phyloP scores from a whole-genome alignment of 148 eudicot species.

The Rhododendron ferrugineum region DNA sequence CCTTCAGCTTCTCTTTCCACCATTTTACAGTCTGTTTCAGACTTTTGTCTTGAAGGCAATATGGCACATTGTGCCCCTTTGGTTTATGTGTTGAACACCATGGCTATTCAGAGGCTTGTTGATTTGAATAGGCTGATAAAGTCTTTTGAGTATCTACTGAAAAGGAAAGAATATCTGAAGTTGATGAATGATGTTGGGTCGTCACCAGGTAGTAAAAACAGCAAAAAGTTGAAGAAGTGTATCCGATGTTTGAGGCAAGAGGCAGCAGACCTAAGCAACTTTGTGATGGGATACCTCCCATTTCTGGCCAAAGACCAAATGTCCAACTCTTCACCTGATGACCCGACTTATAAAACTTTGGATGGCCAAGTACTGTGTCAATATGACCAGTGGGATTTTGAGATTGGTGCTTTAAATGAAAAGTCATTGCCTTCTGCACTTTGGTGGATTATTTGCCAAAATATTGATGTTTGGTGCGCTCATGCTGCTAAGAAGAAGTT shows the following conservation, averaged over 20 bases:
- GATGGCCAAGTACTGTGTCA: slow-evolving; percentile 13
- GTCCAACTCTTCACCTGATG: slow-evolving; percentile 17
- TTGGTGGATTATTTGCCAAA: slow-evolving; percentile 78
- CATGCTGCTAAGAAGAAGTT: slow-evolving; percentile 62
- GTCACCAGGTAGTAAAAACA: slow-evolving; percentile 25
- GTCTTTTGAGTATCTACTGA: slow-evolving; percentile 49
- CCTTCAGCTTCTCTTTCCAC: slow-evolving; percentile 62
- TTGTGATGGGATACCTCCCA: slow-evolving; percentile 42
- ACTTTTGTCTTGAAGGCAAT: slow-evolving; percentile 30
- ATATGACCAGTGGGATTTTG: slow-evolving; percentile 44
- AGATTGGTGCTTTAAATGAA: slow-evolving; percentile 48
- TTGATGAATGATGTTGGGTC: slow-evolving; percentile 29
- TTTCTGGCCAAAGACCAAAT: slow-evolving; percentile 24
- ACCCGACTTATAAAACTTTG: slow-evolving; percentile 8
- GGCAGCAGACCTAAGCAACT: slow-evolving; percentile 59
- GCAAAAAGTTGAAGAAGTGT: slow-evolving; percentile 29
- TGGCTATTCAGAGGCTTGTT: slow-evolving; percentile 84
- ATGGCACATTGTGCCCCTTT: slow-evolving; percentile 40
- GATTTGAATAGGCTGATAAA: slow-evolving; percentile 72
- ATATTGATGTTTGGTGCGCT: slow-evolving; percentile 68
- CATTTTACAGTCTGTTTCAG: slow-evolving; percentile 34
- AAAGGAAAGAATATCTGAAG: slow-evolving; percentile 31
- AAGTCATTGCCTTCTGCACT: slow-evolving; percentile 57
- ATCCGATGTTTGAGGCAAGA: slow-evolving; percentile 52
- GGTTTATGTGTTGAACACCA: slow-evolving; percentile 56